Evolutionary conservation across 768 basidiomycete genomes (phyloP), one percentile per base, ranked within the genome.

Genomic region (Paxillus ammoniavirescens): DNA sequence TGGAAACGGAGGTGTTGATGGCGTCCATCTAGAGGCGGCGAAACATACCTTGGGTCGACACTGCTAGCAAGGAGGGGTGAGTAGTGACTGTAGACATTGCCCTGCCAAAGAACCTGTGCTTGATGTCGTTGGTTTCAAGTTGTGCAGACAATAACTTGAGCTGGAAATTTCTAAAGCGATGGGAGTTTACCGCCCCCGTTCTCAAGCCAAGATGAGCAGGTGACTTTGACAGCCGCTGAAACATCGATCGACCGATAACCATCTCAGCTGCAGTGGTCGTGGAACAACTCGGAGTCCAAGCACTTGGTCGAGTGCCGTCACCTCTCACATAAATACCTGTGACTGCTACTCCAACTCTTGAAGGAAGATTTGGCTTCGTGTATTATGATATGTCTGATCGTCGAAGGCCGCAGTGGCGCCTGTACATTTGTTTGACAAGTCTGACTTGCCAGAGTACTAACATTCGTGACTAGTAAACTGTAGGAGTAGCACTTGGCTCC

Each of bases 41-140:
- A 28, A 14, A 53, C 62, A 43, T 49, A 69, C 71, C 47, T 21
- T 59, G 1, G 1, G 75, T 77, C 8, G 74, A 66, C 47, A 78
- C 71, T 49, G 62, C 60, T 0, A 54, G 59, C 47, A 78, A 54
- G 6, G 75, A 68, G 6, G 71, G 53, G 55, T 77, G 74, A 3
- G 75, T 76, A 12, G 54, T 59, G 33, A 61, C 45, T 36, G 66
- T 65, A 66, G 64, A 64, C 68, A 68, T 68, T 3, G 38, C 18
- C 26, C 58, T 52, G 13, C 31, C 23, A 21, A 37, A 18, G 5
- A 17, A 23, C 15, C 17, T 36, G 35, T 13, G 15, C 18, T 17
- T 21, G 26, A 4, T n/a, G 9, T 38, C 30, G 10, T 23, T 28
- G 12, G n/a, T 40, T 12, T 31, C 31, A 9, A 31, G 31, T 31